phyloP scores from a whole-genome alignment of 345 rosid species.

The Mercurialis annua region DNA sequence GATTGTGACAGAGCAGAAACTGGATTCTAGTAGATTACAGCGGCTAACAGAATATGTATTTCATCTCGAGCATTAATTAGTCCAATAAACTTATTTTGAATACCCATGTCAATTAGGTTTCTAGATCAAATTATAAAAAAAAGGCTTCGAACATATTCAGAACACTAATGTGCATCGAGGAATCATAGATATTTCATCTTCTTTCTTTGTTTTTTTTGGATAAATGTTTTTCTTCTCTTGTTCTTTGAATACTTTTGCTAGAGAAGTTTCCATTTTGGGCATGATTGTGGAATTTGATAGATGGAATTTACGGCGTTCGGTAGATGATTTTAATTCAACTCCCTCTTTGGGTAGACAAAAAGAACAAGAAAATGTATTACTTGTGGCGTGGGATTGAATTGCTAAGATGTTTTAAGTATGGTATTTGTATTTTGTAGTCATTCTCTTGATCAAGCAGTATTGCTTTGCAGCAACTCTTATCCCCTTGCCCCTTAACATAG shows the following conservation, averaged over 20 bases:
- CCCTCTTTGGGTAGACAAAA: neutral
- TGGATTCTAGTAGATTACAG: conserved; percentile 70
- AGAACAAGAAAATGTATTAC: neutral
- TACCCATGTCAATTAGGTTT: neutral
- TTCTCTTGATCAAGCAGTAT: neutral
- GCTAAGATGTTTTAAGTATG: neutral
- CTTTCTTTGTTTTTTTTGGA: neutral
- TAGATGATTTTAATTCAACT: neutral
- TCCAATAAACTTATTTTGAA: neutral
- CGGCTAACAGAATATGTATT: conserved; percentile 78
- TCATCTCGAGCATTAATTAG: conserved; percentile 64
- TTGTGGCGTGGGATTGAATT: neutral
- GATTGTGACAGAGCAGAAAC: conserved; percentile 53
- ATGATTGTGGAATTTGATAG: neutral
- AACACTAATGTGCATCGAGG: neutral
- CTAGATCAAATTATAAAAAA: neutral
- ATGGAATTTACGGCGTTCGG: neutral
- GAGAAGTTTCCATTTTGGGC: neutral
- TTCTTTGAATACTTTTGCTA: neutral
- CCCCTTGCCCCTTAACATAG: no score
- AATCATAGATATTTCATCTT: neutral
- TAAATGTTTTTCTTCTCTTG: no score
- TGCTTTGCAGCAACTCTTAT: no score
- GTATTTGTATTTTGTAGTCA: neutral
- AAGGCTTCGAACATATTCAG: neutral